phyloP scores from a whole-genome alignment of 139 green algal genomes.

The Desmodesmus armatus region DNA sequence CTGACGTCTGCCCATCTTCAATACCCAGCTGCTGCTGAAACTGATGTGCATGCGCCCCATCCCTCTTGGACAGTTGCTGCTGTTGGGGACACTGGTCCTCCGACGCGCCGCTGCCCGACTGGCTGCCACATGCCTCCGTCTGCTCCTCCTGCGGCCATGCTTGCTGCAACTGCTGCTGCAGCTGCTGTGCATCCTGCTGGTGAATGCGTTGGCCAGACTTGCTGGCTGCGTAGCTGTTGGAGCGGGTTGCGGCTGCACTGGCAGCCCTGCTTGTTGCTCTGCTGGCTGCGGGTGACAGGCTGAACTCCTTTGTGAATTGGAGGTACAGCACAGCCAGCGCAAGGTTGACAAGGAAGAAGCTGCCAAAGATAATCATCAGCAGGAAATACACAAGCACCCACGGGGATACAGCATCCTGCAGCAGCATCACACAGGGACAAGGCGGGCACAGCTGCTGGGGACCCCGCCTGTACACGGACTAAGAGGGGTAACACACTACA shows the following conservation, averaged over 20 bases:
- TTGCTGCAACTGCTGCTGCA: not conserved
- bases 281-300: conserved; percentile 6
- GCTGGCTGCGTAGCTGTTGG: not conserved
- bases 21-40: not conserved
- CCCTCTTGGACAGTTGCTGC: not conserved
- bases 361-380: conserved; percentile 78
- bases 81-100: not conserved
- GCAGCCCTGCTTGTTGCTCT: not conserved
- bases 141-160: not conserved
- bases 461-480: too few relatives aligned
- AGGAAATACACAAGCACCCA: conserved; percentile 80
- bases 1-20: not conserved
- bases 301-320: conserved; percentile 58
- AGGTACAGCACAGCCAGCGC: conserved; percentile 72
- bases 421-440: not conserved
- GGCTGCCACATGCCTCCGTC: not conserved
- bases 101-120: not conserved
- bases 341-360: conserved; percentile 84
- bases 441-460: too few relatives aligned
- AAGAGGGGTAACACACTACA: too few relatives aligned
- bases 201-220: not conserved
- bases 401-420: conserved; percentile 53
- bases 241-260: not conserved
- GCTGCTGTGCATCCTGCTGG: conserved; percentile 21
- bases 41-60: too few relatives aligned